These are phyloP conservation scores for Discostella stelligeroides DNA, from an alignment of 108 stramenopile species.

Conservation along the genomic window DNA sequence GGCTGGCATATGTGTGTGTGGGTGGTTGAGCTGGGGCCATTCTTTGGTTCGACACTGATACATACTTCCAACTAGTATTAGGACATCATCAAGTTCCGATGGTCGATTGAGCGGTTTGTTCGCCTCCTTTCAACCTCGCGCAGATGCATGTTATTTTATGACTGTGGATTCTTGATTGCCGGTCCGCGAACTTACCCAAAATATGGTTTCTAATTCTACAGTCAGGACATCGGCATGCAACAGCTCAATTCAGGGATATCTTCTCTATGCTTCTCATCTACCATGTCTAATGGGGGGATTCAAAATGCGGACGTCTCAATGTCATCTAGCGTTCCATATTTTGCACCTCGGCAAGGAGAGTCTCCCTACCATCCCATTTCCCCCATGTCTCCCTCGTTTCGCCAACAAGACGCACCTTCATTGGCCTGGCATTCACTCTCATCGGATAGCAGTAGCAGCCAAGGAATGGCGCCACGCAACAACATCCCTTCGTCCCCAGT, in stretches of 20 bases:
- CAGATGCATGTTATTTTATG: background rate
- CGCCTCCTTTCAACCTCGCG: too few species aligned
- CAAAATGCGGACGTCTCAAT: constrained; percentile 20
- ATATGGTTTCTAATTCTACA: background rate
- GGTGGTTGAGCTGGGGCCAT: too few species aligned
- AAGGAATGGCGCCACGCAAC: constrained; percentile 16
- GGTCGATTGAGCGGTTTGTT: background rate
- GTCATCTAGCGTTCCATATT: constrained; percentile 13
- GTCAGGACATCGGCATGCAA: constrained; percentile 27
- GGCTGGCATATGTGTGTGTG: too few species aligned
- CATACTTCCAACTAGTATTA: too few species aligned
- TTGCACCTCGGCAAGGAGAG: constrained; percentile 25
- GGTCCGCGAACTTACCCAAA: background rate
- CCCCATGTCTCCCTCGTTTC: constrained; percentile 25
- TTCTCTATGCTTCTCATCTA: constrained; percentile 23
- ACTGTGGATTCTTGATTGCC: background rate
- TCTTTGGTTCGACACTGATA: too few species aligned
- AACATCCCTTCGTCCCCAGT: constrained; percentile 22
- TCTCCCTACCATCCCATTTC: constrained; percentile 26
- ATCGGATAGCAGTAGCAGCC: constrained; percentile 18
- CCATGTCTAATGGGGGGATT: constrained; percentile 24
- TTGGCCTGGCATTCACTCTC: constrained; percentile 21
- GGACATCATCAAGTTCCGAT: background rate
- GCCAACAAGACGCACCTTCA: constrained; percentile 14
- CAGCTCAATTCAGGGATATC: constrained; percentile 30